Evolutionary conservation across 1,139 yeast genomes (phyloP).

Genomic region (Blastobotrys raffinosifermentans): DNA sequence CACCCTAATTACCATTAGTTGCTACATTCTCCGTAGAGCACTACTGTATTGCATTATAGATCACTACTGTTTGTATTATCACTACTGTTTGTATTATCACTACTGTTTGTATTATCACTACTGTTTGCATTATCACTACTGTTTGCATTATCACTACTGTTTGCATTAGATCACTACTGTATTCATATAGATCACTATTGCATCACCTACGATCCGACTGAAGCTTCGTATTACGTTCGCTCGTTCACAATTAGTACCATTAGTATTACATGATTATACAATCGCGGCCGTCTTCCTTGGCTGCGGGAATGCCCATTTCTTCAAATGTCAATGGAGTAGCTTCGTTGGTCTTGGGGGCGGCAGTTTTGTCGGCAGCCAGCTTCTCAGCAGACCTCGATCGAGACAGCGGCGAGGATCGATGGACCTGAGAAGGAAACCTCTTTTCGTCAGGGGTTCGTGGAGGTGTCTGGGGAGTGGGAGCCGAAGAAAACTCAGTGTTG

Average conservation of each 20-base stretch:
- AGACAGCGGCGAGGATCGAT: neutral
- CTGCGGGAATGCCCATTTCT: conserved; percentile 30
- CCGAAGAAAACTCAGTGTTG: no score
- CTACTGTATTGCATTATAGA: no score
- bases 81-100: neutral
- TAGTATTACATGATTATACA: conserved; percentile 26
- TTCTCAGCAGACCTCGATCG: conserved; percentile 3
- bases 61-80: no score
- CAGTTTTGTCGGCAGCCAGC: conserved; percentile 9
- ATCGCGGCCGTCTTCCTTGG: conserved; percentile 24
- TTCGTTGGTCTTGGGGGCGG: conserved; percentile 49
- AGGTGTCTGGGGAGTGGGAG: no score
- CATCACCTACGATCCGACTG: no score
- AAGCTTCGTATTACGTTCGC: no score
- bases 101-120: neutral
- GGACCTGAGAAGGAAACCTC: conserved; percentile 1
- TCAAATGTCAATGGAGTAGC: conserved; percentile 46
- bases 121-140: neutral
- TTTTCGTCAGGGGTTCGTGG: conserved; percentile 2
- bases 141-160: neutral
- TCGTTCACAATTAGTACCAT: neutral
- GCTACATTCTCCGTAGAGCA: no score
- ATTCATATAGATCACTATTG: neutral
- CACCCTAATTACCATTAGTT: no score
- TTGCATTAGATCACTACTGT: conserved; percentile 1